Evolutionary conservation across 2,329 filamentous ascomycete species (phyloP).

Genomic region (Diaporthe citriasiana): DNA sequence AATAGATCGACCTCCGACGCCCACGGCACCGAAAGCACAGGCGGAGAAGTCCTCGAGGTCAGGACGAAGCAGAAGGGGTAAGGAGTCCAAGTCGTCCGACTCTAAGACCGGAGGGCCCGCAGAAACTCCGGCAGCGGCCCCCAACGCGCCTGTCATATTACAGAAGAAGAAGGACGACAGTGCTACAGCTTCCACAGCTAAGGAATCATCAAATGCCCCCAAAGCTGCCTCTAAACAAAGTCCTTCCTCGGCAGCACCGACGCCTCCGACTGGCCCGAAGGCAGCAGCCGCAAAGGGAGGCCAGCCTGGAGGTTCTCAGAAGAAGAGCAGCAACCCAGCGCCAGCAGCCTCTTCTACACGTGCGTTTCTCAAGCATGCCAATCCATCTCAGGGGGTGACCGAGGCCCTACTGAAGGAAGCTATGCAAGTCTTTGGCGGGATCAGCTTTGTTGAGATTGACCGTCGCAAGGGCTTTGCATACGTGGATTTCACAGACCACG

Average conservation of each 20-base stretch:
- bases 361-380: conserved; percentile 85
- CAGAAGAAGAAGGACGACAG: conserved; percentile 56
- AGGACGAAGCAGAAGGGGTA: conserved; percentile 45
- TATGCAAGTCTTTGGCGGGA: conserved; percentile 79
- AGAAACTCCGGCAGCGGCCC: conserved; percentile 47
- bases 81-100: conserved; percentile 42
- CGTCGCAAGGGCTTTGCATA: conserved; percentile 96
- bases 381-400: conserved; percentile 91
- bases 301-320: conserved; percentile 44
- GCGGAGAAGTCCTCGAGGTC: conserved; percentile 42
- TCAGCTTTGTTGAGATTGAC: conserved; percentile 90
- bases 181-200: conserved; percentile 44
- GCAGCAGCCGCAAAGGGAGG: conserved; percentile 42
- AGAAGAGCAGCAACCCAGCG: conserved; percentile 50
- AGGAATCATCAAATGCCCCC: conserved; percentile 43
- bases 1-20: conserved; percentile 42
- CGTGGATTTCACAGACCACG: conserved; percentile 84
- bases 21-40: conserved; percentile 50
- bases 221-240: conserved; percentile 46
- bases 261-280: conserved; percentile 47
- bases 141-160: conserved; percentile 52
- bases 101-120: conserved; percentile 47
- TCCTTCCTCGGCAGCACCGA: conserved; percentile 45
- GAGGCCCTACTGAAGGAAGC: conserved; percentile 83
- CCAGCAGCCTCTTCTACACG: conserved; percentile 68